Evolutionary conservation across 192 early-diverging fungal genomes (phyloP).

Genomic region (Pilaira anomala): DNA sequence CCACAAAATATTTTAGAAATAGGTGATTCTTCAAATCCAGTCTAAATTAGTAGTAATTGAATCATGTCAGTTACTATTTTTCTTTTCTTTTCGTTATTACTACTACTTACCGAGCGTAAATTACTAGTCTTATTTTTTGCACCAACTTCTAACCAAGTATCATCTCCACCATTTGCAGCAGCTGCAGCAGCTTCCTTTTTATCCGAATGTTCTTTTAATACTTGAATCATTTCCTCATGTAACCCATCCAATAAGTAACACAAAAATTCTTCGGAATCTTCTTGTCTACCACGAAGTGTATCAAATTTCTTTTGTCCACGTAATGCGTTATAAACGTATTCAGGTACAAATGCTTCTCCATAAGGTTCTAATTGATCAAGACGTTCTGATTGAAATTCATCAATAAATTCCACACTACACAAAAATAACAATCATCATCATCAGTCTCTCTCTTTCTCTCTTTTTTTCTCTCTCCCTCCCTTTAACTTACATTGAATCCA

Average conservation of each 20-base stretch:
- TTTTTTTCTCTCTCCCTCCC: background rate
- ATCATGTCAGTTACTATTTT: background rate
- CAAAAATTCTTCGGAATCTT: conserved; percentile 97
- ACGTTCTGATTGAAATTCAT: conserved; percentile 30
- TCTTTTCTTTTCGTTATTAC: background rate
- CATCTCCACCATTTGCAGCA: conserved; percentile 19
- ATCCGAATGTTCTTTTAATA: conserved; percentile 24
- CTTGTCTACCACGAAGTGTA: conserved; percentile 85
- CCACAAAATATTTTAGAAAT: conserved; percentile 89
- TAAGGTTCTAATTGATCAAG: conserved; percentile 41
- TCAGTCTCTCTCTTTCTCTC: background rate
- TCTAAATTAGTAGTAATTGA: conserved; percentile 35
- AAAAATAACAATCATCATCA: background rate
- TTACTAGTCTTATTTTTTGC: conserved; percentile 71
- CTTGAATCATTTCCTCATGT: conserved; percentile 80
- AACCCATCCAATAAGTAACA: conserved; percentile 90
- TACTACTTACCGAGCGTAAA: conserved; percentile 55
- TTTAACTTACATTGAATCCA: conserved; percentile 76
- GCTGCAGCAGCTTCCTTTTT: background rate
- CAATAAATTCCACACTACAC: conserved; percentile 38
- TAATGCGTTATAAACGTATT: conserved; percentile 90
- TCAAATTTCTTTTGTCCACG: conserved; percentile 75
- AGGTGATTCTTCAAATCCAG: conserved; percentile 66
- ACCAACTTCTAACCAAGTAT: conserved; percentile 90
- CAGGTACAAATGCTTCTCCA: conserved; percentile 84